Conservation (phyloP, 169 alveolate genomes). For the Plasmodium inui region DNA sequence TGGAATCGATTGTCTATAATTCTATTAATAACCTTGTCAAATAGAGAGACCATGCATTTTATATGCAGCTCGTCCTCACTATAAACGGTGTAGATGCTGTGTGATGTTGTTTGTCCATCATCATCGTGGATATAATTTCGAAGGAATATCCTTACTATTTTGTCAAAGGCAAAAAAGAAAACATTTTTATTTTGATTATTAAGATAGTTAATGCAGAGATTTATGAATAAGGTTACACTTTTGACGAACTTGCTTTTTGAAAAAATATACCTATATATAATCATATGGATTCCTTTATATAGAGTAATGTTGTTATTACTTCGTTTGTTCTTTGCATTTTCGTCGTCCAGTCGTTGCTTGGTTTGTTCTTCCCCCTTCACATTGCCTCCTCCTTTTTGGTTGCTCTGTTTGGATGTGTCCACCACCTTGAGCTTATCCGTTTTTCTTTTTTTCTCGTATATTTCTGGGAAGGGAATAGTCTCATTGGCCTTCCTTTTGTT, state of each 20-base stretch:
- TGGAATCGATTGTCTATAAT: conserved; percentile 42
- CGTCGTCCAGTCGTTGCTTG: neutral
- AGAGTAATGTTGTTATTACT: conserved; percentile 16
- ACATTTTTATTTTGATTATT: conserved; percentile 63
- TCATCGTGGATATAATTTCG: conserved; percentile 43
- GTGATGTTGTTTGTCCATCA: neutral
- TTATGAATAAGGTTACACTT: conserved; percentile 43
- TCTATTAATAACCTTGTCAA: conserved; percentile 57
- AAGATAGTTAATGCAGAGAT: conserved; percentile 56
- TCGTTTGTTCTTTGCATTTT: neutral
- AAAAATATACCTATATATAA: conserved; percentile 45
- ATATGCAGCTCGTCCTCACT: conserved; percentile 42
- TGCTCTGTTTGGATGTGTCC: neutral
- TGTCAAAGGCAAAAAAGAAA: conserved; percentile 53
- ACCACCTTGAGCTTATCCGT: neutral
- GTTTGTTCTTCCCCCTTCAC: neutral
- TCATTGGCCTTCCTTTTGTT: conserved; percentile 71
- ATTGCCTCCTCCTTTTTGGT: neutral
- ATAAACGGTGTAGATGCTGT: conserved; percentile 49
- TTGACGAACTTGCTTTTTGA: conserved; percentile 59
- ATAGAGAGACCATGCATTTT: conserved; percentile 67
- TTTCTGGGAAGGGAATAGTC: conserved; percentile 69
- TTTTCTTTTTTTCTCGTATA: conserved; percentile 65
- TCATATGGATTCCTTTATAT: conserved; percentile 59
- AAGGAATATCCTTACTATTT: conserved; percentile 27